Evolutionary conservation across 2,329 filamentous ascomycete species (phyloP), one percentile per base, ranked within the genome.

Genomic region (Ramichloridium luteum): DNA sequence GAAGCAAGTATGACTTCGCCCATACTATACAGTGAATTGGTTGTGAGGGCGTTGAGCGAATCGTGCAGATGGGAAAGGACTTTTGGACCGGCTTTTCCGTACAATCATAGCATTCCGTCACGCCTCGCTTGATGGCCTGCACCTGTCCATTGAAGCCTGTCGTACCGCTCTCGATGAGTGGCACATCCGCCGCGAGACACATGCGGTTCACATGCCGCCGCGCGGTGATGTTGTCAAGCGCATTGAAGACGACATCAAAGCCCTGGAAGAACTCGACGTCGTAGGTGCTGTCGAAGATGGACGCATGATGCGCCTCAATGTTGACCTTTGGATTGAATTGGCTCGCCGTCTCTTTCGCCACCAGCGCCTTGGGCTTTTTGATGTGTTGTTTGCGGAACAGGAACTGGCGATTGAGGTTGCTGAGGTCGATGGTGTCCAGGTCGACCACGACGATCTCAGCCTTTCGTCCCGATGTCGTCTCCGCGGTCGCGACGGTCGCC

Each of bases 1-100:
- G 90, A 38, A 98, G 72, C 6, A 98, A 68, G 55, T 96, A 98
- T 55, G 85, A 93, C 61, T 96, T 98, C 13, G 74, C 88, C 90
- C 90, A 98, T 2, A 98, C 88, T 39, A 98, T 98, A 61, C 90
- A 96, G 59, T 98, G 90, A 26, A 98, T 96, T 1, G 88, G 83
- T 49, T 96, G 88, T 43, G 81, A 93, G 0, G 90, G 90, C 0
- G 86, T 98, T 56, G 84, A 94, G 55, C 90, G 75, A 48, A 98
- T 96, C 2, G 90, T 98, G 62, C 90, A 98, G 25, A 96, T 86
- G 2, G 90, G 86, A 51, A 92, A 96, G 1, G 80, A 80, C 55
- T 93, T 96, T 4, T 88, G 88, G 2, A 80, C 75, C 38, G 88
- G 80, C 57, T 98, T 98, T 2, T 76, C 71, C 10, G 76, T 80